phyloP scores from a whole-genome alignment of 257 asterid species.

The Anisodus acutangulus region DNA sequence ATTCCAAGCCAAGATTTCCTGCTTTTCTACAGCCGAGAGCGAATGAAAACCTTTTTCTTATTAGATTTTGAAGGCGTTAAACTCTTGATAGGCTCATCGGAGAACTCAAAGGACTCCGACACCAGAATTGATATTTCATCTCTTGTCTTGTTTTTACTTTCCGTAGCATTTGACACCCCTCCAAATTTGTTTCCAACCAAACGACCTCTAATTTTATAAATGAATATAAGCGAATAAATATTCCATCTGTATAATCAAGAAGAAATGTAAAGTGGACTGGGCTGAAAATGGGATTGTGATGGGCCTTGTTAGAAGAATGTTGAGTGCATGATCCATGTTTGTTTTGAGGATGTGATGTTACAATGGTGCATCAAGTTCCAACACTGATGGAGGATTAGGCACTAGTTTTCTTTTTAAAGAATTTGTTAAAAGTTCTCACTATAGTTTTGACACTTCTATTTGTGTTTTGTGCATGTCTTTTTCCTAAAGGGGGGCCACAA shows the following conservation, averaged over 20 bases:
- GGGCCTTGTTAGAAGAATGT: neutral
- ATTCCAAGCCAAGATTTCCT: neutral
- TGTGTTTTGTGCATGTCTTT: no score
- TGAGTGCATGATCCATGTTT: no score
- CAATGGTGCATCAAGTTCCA: neutral
- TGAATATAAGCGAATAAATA: neutral
- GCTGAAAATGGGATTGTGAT: neutral
- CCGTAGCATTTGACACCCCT: no score
- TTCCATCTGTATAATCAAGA: neutral
- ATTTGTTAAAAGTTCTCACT: no score
- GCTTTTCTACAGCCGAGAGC: slow-evolving; percentile 58
- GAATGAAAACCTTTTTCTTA: slow-evolving; percentile 56
- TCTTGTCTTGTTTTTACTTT: no score
- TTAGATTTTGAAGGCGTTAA: slow-evolving; percentile 37
- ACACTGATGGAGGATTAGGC: neutral
- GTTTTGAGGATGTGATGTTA: no score
- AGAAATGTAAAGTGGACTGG: neutral
- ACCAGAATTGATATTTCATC: no score
- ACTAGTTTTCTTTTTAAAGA: no score
- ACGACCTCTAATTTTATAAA: no score
- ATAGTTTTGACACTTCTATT: no score
- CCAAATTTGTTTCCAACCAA: no score
- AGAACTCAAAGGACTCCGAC: slow-evolving; percentile 35
- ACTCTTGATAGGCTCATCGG: slow-evolving; percentile 47
- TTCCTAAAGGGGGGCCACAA: no score